These are phyloP conservation scores for Pyricularia grisea DNA, from an alignment of 2,329 filamentous ascomycete species.

Conservation along the genomic window DNA sequence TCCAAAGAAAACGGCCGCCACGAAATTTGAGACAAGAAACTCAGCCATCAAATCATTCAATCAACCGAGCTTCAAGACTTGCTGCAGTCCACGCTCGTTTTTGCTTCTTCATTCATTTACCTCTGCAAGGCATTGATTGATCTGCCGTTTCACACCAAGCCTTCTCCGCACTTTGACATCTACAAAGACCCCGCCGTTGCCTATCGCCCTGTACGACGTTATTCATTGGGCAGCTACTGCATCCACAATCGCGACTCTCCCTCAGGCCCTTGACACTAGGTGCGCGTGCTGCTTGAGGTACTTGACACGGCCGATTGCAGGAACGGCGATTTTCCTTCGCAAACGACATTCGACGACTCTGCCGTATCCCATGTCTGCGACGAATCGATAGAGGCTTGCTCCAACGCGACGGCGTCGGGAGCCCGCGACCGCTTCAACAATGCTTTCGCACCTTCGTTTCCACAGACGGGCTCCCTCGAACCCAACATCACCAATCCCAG, in stretches of 20 bases:
- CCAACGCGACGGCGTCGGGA: background rate
- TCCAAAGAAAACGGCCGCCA: background rate
- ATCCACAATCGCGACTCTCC: background rate
- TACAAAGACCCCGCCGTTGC: background rate
- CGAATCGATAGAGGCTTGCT: background rate
- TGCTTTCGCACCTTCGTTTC: conserved; percentile 34
- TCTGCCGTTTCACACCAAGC: background rate
- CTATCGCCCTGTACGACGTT: background rate
- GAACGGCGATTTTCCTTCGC: background rate
- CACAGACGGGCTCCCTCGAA: conserved; percentile 47
- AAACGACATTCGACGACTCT: background rate
- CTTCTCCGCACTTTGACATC: background rate
- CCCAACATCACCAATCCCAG: conserved; percentile 42
- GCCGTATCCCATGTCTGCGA: background rate
- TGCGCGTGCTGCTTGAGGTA: background rate
- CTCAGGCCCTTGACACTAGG: background rate
- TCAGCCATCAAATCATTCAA: background rate
- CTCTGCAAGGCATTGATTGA: background rate
- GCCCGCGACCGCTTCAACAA: background rate
- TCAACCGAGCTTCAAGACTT: background rate
- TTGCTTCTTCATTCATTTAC: background rate
- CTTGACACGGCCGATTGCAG: background rate
- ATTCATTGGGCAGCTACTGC: background rate
- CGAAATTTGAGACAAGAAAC: background rate
- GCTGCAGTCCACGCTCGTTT: background rate